Base-by-base conservation (phyloP, 2,329 filamentous ascomycete genomes). In the Paraphaeosphaeria minitans region DNA sequence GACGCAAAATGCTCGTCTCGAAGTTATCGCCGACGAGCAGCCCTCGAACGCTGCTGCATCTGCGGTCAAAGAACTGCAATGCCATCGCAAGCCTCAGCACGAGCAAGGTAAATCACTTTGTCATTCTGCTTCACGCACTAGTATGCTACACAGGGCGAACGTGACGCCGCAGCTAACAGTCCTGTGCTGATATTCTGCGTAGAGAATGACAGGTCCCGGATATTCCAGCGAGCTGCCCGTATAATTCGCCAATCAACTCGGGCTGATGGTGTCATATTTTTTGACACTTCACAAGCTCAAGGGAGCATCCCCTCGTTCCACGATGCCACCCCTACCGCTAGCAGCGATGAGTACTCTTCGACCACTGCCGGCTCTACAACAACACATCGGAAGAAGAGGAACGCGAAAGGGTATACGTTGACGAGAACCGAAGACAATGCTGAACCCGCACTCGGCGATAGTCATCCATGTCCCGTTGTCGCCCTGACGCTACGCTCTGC, bases 221-320 rank as follows among this genome's bases (percentile, higher is more conserved):
- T 75, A 37, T 76, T 74, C 45, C 71, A 75, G 35, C 57, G 73
- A n/a, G 74, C 74, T 10, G 73, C 73, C 13, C 70, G 70, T 19
- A 73, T 75, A 29, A 72, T 76, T 42, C 70, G 72, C 8, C 67
- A 76, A 37, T 72, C 67, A 4, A 73, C 67, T 10, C 64, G 70
- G 19, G 65, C 72, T 2, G 73, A 75, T 45, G 74, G 74, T n/a
- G 71, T 73, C 1, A 66, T 74, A 4, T 75, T 76, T 56, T 75
- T 75, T 19, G 73, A 75, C 45, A 72, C 72, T 22, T 72, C 72
- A 8, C 65, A 71, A 13, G 68, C 70, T 50, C 62, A 68, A 24
- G 69, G 74, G 48, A 67, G 63, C 45, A 66, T 61, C 27, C 63
- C 69, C 27, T 61, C 68, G 5, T 67, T 68, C 31, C 65, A 69